Evolutionary conservation across 1,284 basidiomycete species (phyloP), one percentile per base, ranked within the genome.

Genomic region (Ustilago sp.): DNA sequence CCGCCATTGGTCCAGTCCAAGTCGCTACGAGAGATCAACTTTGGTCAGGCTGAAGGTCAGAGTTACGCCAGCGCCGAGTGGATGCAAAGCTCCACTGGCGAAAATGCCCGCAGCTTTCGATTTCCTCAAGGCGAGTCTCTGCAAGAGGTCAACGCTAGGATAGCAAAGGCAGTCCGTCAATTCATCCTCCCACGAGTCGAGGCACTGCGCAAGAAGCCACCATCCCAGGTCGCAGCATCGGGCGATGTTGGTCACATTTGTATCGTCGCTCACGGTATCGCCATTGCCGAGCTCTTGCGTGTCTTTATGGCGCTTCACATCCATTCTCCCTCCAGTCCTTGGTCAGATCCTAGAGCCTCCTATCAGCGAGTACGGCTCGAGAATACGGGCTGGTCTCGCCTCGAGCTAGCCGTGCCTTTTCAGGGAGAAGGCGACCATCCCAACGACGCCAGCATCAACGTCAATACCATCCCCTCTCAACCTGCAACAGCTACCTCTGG

Each of bases 191-290:
- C 91, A 0, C 89, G 91, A 66, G 85, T 93, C 41, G 71, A 76
- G 56, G 73, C 59, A 51, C 72, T 77, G 45, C 70, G 64, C 31
- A 64, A 57, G 63, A 68, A 59, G 38, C 62, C 68, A 8, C 66
- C 72, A 36, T 50, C 62, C 19, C 65, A 35, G 17, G 53, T 47
- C 36, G 62, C 32, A 15, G 58, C 41, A 31, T 51, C 56, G 11
- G 50, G 51, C 28, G 61, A 67, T 11, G 79, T 84, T 23, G 84
- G 89, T 8, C 90, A 93, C 77, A 85, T 94, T 41, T 91, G 91
- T 2, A 84, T 94, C 52, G 91, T 94, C 36, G 93, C 93, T 85
- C 93, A 94, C 84, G 93, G 93, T 0, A 86, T 93, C 47, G 92
- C 91, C 83, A 91, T 94, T 47, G 89, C 89, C 59, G 92, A 93